Conservation (phyloP, 805 yeast species). For the Lipomyces sp. region DNA sequence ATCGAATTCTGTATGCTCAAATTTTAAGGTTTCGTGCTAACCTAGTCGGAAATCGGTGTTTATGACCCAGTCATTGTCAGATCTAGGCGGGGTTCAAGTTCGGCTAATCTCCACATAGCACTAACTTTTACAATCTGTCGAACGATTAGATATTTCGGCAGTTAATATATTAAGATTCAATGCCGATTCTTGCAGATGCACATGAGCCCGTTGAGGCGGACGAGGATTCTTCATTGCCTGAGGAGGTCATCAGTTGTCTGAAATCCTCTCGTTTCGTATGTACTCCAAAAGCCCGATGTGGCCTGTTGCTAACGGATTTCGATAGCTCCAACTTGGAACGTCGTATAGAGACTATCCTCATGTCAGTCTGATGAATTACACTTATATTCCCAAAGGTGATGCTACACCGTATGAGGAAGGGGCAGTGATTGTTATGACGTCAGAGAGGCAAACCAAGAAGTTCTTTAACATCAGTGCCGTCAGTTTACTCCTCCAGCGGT, state of each 20-base stretch:
- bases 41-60: background rate
- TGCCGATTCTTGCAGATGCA: constrained; percentile 2
- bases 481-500: background rate
- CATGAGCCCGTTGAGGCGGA: constrained; percentile 3
- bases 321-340: constrained; percentile 80
- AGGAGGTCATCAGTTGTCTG: constrained; percentile 30
- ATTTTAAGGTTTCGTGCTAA: background rate
- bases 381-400: constrained; percentile 55
- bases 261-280: constrained; percentile 34
- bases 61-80: too few relatives aligned
- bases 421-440: constrained; percentile 68
- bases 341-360: constrained; percentile 76
- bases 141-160: background rate
- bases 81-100: too few relatives aligned
- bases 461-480: constrained; percentile 61
- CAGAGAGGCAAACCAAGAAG: constrained; percentile 74
- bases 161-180: background rate
- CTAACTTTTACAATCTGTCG: background rate
- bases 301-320: background rate
- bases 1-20: background rate
- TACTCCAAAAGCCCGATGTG: background rate
- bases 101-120: too few relatives aligned
- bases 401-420: constrained; percentile 48
- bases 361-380: constrained; percentile 89
- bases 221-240: constrained; percentile 18